Conservation (phyloP, 2,329 filamentous ascomycete genomes). For the Sporothrix schenckii region DNA sequence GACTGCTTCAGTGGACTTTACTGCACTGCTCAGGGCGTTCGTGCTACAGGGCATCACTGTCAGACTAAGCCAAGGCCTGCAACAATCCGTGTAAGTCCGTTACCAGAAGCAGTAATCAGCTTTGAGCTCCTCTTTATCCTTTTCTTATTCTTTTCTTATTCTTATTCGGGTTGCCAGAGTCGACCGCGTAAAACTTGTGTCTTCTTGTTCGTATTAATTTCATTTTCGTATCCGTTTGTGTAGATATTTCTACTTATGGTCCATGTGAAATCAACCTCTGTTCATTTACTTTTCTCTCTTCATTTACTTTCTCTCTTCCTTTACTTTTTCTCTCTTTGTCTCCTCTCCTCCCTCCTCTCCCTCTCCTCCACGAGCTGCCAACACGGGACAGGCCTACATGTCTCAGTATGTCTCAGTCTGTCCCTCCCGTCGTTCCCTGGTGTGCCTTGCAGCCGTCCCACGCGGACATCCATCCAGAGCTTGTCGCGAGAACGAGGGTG, state of each 20-base stretch:
- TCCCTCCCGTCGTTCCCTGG: neutral
- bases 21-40: no score
- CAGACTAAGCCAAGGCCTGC: no score
- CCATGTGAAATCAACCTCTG: neutral
- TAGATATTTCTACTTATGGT: neutral
- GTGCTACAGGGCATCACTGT: no score
- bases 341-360: neutral
- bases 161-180: no score
- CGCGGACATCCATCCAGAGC: neutral
- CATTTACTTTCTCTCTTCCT: neutral
- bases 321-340: neutral
- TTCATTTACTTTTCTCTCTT: neutral
- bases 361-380: neutral
- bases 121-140: no score
- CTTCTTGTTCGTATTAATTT: neutral
- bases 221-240: neutral
- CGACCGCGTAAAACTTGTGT: no score
- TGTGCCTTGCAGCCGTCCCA: slow-evolving; percentile 6
- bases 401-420: neutral
- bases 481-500: neutral
- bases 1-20: no score
- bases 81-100: no score
- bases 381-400: slow-evolving; percentile 7
- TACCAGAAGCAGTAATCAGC: no score
- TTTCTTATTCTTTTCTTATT: no score